Evolutionary conservation across 2,329 filamentous ascomycete species (phyloP), one percentile per base, ranked within the genome.

Genomic region (Epichloe gansuensis): DNA sequence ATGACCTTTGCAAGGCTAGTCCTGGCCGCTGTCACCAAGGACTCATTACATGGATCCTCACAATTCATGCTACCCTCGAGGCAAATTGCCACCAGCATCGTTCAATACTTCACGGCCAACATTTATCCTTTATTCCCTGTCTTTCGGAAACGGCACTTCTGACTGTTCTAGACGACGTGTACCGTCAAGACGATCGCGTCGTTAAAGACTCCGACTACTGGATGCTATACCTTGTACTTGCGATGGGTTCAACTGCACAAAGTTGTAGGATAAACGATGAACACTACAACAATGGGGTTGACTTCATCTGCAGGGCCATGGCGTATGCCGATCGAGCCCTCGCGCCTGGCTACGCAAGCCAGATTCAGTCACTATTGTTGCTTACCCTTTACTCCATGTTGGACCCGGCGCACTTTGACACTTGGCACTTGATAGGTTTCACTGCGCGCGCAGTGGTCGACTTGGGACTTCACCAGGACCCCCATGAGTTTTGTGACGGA

Each of bases 1-100:
- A 94, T 95, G 79, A 95, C 90, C 0, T 96, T 96, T 75, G 88
- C 90, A 28, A 84, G 88, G 38, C 77, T 97, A 21, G 86, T 96
- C 25, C 72, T 95, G 31, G 88, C 88, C n/a, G 86, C 91, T 5
- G 83, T 88, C 39, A 81, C 81, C 9, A 88, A 88, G 59, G 83
- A 90, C 62, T 73, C 79, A 7, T 70, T 94, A 23, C 86, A 87
- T 4, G 75, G 79, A 46, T 76, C 77, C 3, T 69, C 75, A 35
- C 77, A 81, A 55, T 74, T 76, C 50, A 70, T 68, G n/a, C 70
- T 95, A n/a, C 91, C 90, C 21, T 73, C 84, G 3, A 80, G 86
- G 57, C 80, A 86, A 59, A 75, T 78, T 28, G 83, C 87, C 2
- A 80, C 82, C 8, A 72, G 77, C 4, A 75, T 93, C 21, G 76